Evolutionary conservation across 2,329 filamentous ascomycete species (phyloP).

Genomic region (Cordyceps pruinosa): DNA sequence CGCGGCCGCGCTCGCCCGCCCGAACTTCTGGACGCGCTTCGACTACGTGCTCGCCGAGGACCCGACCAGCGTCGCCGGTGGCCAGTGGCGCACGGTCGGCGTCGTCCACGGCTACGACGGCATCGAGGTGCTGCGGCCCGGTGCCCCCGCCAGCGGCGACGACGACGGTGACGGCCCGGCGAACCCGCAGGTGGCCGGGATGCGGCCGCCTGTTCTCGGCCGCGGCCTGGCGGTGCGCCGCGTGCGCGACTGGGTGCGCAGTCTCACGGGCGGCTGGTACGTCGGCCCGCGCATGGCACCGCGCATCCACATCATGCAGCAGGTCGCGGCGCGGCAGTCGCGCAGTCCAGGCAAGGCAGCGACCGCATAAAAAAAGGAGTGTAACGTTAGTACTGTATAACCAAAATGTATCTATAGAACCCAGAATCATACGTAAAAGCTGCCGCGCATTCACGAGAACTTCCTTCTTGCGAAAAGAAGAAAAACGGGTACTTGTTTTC

Average conservation of each 20-base stretch:
- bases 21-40: conserved; percentile 55
- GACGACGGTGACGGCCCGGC: conserved; percentile 10
- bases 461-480: too few species aligned
- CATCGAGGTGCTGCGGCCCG: conserved; percentile 49
- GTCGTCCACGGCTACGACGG: conserved; percentile 53
- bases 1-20: conserved; percentile 32
- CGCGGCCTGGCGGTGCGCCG: conserved; percentile 34
- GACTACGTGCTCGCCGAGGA: conserved; percentile 57
- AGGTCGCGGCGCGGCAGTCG: conserved; percentile 8
- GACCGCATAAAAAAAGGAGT: background rate
- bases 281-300: conserved; percentile 55
- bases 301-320: conserved; percentile 43
- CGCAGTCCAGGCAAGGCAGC: background rate
- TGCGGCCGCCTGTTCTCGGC: conserved; percentile 33
- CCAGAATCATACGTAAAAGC: too few species aligned
- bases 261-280: conserved; percentile 56
- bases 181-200: conserved; percentile 9
- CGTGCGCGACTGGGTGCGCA: conserved; percentile 36
- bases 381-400: background rate
- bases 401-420: background rate
- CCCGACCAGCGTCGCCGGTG: conserved; percentile 37
- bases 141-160: conserved; percentile 18
- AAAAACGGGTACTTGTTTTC: background rate
- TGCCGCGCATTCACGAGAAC: too few species aligned
- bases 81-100: conserved; percentile 49